Evolutionary conservation across 495 filamentous ascomycete genomes (phyloP), one percentile per base, ranked within the genome.

Genomic region (Aspergillus olivimuriae): DNA sequence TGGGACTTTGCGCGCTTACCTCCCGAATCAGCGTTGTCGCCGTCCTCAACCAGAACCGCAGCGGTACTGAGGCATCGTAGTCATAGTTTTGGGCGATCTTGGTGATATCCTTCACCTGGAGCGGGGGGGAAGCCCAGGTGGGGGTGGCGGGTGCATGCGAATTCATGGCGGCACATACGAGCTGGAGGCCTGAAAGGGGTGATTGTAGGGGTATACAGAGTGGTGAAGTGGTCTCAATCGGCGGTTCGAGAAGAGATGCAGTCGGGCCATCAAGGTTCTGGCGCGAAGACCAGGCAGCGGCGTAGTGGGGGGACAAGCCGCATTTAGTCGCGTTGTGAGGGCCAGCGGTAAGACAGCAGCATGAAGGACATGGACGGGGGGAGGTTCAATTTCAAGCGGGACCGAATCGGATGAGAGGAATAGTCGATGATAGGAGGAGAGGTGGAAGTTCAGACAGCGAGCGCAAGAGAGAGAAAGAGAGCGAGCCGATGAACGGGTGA

Each of bases 1-100:
- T 6, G 11, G 14, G 9, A 23, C 15, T 15, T 1, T 20, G 37
- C 1, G 16, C 18, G 17, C 68, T 41, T 46, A 91, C 90, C 80
- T 97, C 84, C 58, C 84, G 83, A 40, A 84, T 65, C 31, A 95
- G 61, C 11, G 83, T 82, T 28, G 85, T 76, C 8, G 87, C 85
- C 2, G 89, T 86, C 18, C 88, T 77, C 23, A 90, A 65, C 89
- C 90, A 98, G 52, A 82, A 82, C 53, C 79, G 79, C 23, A 95
- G 68, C 7, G 80, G 74, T 39, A 95, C 82, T 2, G 68, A 59
- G 3, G 76, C 74, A 61, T 86, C 85, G 73, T 87, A 98, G 21
- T 87, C 78, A 56, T 88, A 95, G 17, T 82, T 72, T 46, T 78
- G 66, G 2, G 91, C 91, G 39, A 75, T 76, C 9, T 74, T 70